phyloP scores from a whole-genome alignment of 176 grass and related monocot species.

The Thinopyrum elongatum region DNA sequence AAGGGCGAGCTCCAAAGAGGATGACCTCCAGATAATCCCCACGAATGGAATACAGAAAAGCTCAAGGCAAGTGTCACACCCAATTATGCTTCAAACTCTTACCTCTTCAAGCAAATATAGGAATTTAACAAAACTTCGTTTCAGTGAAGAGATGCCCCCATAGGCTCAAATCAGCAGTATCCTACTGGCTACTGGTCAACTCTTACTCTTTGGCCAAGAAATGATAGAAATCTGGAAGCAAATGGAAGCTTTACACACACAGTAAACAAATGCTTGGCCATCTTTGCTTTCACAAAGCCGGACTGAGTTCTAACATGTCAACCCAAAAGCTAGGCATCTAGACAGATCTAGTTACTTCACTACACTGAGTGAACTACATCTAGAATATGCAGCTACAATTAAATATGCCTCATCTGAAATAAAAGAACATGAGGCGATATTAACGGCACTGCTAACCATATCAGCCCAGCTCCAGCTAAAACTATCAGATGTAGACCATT shows the following conservation, averaged over 20 bases:
- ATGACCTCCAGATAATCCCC: no score
- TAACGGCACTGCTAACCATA: constrained; percentile 25
- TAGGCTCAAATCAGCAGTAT: not conserved
- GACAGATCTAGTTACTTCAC: constrained; percentile 46
- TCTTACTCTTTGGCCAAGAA: not conserved
- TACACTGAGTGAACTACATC: constrained; percentile 39
- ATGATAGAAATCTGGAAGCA: not conserved
- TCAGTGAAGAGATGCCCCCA: not conserved
- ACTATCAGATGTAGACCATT: constrained; percentile 45
- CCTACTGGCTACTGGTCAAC: not conserved
- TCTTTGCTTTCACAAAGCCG: constrained; percentile 35
- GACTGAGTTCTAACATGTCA: constrained; percentile 29
- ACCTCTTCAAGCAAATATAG: no score
- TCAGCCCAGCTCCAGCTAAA: constrained; percentile 43
- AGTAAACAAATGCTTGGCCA: constrained; percentile 27
- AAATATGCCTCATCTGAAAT: constrained; percentile 54
- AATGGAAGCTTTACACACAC: not conserved
- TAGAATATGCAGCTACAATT: constrained; percentile 53
- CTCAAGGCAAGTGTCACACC: no score
- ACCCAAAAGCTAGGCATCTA: constrained; percentile 43
- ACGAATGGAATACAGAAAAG: no score
- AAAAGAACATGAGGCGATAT: constrained; percentile 67
- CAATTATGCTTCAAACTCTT: no score
- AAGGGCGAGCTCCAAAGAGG: no score
- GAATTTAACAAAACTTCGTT: not conserved